Evolutionary conservation across 129 eudicot genomes (phyloP), one percentile per base, ranked within the genome.

Genomic region (Tanacetum coccineum): DNA sequence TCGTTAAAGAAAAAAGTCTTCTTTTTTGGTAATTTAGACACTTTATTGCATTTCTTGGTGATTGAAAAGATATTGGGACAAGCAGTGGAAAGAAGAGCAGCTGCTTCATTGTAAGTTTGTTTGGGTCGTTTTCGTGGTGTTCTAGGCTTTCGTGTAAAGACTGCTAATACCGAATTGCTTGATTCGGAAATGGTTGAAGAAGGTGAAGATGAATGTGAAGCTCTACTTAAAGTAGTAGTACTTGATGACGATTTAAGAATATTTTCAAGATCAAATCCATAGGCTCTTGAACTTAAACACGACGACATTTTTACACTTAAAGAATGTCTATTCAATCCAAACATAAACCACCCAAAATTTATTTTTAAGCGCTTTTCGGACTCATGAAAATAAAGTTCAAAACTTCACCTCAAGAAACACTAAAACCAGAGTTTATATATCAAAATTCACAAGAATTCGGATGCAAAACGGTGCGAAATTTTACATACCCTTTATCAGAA

Each of bases 91-190:
- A 90, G 88, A 53, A 90, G 77, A 13, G 83, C 80, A 13, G 97
- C 95, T 1, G 97, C 97, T 62, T 90, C 97, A 64, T 89, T 90
- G 82, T 90, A 86, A 10, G 91, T 86, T 63, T 90, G 97, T 39
- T 86, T 86, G 32, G 91, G 97, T 67, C 97, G 76, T 64, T 90
- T 90, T 59, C 97, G 80, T 10, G 91, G 97, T 13, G 97, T 90
- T 14, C 97, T 80, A 17, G 91, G 91, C 44, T 86, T 90, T 74
- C 95, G 62, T 10, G 94, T 84, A 20, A 79, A 81, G 71, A 90
- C 81, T n/a, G 85, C 79, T 13, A 83, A 47, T 1, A 84, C 81
- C 32, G 90, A 89, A 58, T 90, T 86, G 82, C 87, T 84, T 13
- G 96, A 84, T 67, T 90, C 95, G 1, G 97, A 86, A 28, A 86